These are phyloP conservation scores for Malassezia arunalokei DNA, from an alignment of 1,284 basidiomycete genomes.

Conservation along the genomic window DNA sequence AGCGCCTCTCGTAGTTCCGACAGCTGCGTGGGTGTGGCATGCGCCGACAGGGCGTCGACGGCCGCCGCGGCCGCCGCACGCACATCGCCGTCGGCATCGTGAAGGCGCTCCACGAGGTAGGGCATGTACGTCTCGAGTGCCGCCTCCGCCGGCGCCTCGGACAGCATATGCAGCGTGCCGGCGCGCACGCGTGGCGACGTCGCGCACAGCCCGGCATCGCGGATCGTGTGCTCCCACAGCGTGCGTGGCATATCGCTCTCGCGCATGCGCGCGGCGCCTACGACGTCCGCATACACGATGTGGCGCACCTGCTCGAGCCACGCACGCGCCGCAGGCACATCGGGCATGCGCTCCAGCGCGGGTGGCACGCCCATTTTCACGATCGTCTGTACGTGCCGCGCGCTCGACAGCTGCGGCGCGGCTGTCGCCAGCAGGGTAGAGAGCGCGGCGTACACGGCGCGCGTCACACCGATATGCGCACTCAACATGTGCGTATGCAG, in stretches of 20 bases:
- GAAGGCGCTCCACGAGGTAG: conserved; percentile 66
- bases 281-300: neutral
- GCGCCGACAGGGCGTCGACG: conserved; percentile 70
- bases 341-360: conserved; percentile 2
- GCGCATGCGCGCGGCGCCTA: neutral
- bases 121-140: conserved; percentile 68
- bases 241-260: conserved; percentile 5
- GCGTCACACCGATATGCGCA: neutral
- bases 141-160: too few species aligned
- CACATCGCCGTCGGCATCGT: conserved; percentile 80
- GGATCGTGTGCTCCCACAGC: neutral
- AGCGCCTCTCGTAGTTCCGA: conserved; percentile 87
- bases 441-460: conserved; percentile 1
- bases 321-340: neutral
- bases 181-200: neutral
- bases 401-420: neutral
- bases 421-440: neutral
- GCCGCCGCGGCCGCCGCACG: conserved; percentile 70
- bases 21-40: conserved; percentile 66
- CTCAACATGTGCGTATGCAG: neutral
- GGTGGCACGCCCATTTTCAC: conserved; percentile 2
- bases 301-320: neutral
- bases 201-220: neutral
- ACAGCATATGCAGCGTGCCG: conserved; percentile 10
- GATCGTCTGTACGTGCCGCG: conserved; percentile 5